Base-by-base conservation (phyloP, 805 yeast species). In the Metschnikowia kofuensis region DNA sequence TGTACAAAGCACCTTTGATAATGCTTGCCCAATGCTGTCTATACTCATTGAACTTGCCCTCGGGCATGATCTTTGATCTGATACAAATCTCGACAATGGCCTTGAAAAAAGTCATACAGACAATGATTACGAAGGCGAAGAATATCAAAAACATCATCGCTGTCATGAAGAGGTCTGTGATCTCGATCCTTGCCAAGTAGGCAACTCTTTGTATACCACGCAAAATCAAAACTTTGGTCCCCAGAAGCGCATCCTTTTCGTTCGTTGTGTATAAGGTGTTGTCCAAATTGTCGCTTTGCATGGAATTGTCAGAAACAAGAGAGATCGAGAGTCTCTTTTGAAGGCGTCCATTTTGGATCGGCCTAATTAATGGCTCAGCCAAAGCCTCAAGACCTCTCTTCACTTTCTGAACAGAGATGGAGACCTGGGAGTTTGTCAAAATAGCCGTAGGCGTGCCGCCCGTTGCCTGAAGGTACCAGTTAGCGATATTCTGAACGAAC, bases 381-480 rank as follows among this genome's bases (percentile, higher is more conserved):
- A 54, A 32, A 26, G 13, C 34, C 28, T 59, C 60, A 8, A 58
- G 50, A 5, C 59, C 58, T 47, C 75, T 58, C 54, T 65, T 70
- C 35, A 58, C 53, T 43, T 58, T 59, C 62, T 88, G 96, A n/a
- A 90, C 96, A 12, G 94, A 85, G 47, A 94, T 80, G 2, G 97
- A 89, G 38, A 90, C 69, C 54, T 83, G 79, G 53, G 76, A 66
- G 60, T 89, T 83, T 7, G 78, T 70, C 38, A 92, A 68, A 35
- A 89, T 80, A 38, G 87, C 87, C 4, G 97, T 85, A 0, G 95
- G 83, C 0, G 77, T 65, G 49, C 99, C 99, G 35, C 97, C 97
- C 1, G 99, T 94, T 7, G 96, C 74, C 70, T 92, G 97, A 45
- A 92, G 84, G 66, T 92, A 92, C 99, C 99, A 92, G 65, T 85